Conservation (phyloP, 345 rosid species). For the Eucalyptus melliodora region DNA sequence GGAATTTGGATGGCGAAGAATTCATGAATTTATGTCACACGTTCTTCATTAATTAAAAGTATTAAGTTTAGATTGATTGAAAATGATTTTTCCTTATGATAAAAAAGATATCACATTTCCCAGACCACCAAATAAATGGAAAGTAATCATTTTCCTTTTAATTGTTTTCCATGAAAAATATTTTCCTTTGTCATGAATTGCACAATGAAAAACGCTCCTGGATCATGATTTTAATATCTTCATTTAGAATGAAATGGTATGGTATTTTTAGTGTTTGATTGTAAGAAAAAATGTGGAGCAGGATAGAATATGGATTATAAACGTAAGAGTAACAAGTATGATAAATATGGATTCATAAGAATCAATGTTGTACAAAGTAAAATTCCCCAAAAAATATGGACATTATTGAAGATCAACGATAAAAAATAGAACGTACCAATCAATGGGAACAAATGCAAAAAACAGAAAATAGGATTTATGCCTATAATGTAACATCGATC, state of each 20-base stretch:
- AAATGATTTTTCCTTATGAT: neutral
- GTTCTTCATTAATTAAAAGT: neutral
- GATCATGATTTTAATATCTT: neutral
- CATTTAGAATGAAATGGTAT: neutral
- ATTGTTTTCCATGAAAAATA: neutral
- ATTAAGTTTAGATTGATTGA: neutral
- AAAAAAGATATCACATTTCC: neutral
- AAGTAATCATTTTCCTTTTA: neutral
- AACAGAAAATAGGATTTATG: neutral
- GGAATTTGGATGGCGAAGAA: rapidly evolving
- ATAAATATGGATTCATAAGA: neutral
- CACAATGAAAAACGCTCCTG: no score
- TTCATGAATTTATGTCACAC: neutral
- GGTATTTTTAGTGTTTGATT: neutral
- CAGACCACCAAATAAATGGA: neutral
- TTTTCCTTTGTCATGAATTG: neutral
- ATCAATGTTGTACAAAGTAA: neutral
- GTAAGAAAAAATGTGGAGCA: neutral
- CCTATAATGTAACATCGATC: neutral
- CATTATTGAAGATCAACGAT: neutral
- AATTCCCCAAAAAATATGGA: neutral
- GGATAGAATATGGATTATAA: neutral
- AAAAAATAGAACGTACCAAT: neutral
- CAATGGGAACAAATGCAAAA: neutral
- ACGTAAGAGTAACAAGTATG: neutral